A percentile compares a stretch with the other conserved stretches of the same genome.
Conservation (phyloP, 2,329 filamentous ascomycete species). For the Didymella pomorum region DNA sequence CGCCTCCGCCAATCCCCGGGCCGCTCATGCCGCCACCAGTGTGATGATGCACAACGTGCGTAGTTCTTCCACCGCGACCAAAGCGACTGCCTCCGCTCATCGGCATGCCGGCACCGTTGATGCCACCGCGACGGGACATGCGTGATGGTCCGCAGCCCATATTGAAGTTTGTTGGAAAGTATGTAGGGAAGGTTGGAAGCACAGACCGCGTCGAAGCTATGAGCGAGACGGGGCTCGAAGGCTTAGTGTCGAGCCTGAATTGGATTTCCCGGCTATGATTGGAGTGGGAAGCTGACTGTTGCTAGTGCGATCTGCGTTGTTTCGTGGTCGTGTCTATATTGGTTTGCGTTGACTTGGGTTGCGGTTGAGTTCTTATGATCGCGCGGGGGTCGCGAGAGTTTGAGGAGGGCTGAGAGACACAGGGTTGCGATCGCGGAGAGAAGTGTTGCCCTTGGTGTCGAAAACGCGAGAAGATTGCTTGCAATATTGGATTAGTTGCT, state of each 20-base stretch:
- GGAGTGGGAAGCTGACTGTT: background rate
- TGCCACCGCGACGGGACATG: conserved; percentile 13
- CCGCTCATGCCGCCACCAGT: conserved; percentile 11
- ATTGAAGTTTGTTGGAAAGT: background rate
- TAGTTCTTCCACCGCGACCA: conserved; percentile 9
- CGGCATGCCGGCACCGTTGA: conserved; percentile 5
- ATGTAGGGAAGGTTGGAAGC: background rate
- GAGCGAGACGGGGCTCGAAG: background rate
- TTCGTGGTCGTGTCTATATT: background rate
- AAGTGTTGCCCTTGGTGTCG: too few species aligned
- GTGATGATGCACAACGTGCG: conserved; percentile 15
- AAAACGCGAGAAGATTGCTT: background rate
- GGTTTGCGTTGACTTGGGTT: conserved; percentile 5
- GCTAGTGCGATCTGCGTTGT: background rate
- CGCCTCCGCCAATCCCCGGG: conserved; percentile 5
- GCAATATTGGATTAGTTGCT: background rate
- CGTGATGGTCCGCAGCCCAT: conserved; percentile 19
- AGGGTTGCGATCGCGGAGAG: background rate
- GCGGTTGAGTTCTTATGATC: conserved; percentile 1
- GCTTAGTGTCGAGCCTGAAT: background rate
- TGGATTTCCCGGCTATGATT: background rate
- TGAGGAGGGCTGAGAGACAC: conserved; percentile 4
- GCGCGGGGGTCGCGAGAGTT: background rate
- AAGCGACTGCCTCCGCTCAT: conserved; percentile 14
- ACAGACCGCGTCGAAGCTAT: too few species aligned